Conservation (phyloP, 176 grass and related monocot species). For the Carex littledalei region DNA sequence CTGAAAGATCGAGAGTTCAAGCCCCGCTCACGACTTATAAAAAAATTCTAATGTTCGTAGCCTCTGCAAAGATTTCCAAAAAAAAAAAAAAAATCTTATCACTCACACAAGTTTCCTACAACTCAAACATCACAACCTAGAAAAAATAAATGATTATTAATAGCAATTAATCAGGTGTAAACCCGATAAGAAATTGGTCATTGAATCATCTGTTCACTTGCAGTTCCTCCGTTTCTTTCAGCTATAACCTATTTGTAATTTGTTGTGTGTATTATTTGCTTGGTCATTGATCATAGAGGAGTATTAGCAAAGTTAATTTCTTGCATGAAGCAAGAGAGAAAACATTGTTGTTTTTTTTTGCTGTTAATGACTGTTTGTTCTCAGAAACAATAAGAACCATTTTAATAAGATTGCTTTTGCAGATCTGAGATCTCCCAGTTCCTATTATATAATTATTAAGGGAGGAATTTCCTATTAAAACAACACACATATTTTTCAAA, state of each 20-base stretch:
- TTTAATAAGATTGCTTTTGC: not conserved
- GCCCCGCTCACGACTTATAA: too few species aligned
- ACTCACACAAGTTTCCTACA: too few species aligned
- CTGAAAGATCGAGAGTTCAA: too few species aligned
- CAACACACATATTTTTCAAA: too few species aligned
- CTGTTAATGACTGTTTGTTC: not conserved
- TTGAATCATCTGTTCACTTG: not conserved
- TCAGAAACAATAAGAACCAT: not conserved
- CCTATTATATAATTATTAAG: not conserved
- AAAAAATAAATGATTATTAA: too few species aligned
- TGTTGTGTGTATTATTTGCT: not conserved
- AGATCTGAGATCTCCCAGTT: not conserved
- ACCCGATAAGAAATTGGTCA: too few species aligned
- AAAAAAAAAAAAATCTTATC: too few species aligned
- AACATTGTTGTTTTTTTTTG: not conserved
- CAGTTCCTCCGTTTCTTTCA: not conserved
- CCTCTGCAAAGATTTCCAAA: too few species aligned
- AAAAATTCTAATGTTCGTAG: too few species aligned
- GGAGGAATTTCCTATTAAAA: not conserved
- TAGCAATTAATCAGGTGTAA: too few species aligned
- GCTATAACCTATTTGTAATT: not conserved
- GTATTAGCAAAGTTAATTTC: not conserved
- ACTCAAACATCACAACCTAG: too few species aligned
- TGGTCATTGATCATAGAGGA: not conserved
- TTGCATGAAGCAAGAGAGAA: not conserved